These are phyloP conservation scores for Phytophthora lateralis DNA, from an alignment of 352 stramenopile genomes.

Conservation along the genomic window DNA sequence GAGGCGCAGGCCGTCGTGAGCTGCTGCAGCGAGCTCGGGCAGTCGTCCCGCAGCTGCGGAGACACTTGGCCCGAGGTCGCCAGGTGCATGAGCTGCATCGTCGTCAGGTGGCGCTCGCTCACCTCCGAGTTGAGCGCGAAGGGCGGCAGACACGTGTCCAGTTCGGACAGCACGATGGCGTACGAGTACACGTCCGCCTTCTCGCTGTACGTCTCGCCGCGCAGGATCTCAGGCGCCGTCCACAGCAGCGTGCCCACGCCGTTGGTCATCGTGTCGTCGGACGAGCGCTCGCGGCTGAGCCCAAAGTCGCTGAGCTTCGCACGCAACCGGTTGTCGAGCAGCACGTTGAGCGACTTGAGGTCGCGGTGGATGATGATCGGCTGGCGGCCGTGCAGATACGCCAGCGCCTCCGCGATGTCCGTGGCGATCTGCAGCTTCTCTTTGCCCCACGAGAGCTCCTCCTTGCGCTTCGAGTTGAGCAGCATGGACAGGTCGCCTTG, in stretches of 20 bases:
- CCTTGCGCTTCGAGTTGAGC: slow-evolving; percentile 48
- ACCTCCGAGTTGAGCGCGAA: slow-evolving; percentile 61
- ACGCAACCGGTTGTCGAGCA: slow-evolving; percentile 46
- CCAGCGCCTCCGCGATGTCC: slow-evolving; percentile 62
- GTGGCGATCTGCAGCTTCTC: slow-evolving; percentile 67
- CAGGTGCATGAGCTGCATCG: slow-evolving; percentile 62
- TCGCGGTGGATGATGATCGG: slow-evolving; percentile 71
- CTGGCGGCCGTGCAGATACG: slow-evolving; percentile 64
- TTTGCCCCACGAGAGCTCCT: slow-evolving; percentile 38
- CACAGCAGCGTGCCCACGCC: slow-evolving; percentile 65
- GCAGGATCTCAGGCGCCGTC: slow-evolving; percentile 65
- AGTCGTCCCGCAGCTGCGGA: slow-evolving; percentile 46
- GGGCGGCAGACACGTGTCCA: slow-evolving; percentile 62
- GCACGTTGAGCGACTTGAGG: slow-evolving; percentile 70
- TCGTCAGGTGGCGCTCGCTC: slow-evolving; percentile 42
- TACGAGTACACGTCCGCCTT: slow-evolving; percentile 72
- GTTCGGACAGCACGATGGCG: slow-evolving; percentile 63
- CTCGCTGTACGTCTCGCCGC: slow-evolving; percentile 58
- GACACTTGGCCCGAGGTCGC: slow-evolving; percentile 51
- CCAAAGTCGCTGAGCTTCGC: slow-evolving; percentile 73
- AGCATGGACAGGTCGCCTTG: slow-evolving; percentile 58
- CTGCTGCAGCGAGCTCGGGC: slow-evolving; percentile 35
- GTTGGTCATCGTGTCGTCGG: slow-evolving; percentile 71
- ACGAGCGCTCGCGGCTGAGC: slow-evolving; percentile 53
- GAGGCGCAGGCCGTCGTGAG: slow-evolving; percentile 44